Evolutionary conservation across 1,284 basidiomycete species (phyloP).

Genomic region (Exobasidium cylindrosporum): DNA sequence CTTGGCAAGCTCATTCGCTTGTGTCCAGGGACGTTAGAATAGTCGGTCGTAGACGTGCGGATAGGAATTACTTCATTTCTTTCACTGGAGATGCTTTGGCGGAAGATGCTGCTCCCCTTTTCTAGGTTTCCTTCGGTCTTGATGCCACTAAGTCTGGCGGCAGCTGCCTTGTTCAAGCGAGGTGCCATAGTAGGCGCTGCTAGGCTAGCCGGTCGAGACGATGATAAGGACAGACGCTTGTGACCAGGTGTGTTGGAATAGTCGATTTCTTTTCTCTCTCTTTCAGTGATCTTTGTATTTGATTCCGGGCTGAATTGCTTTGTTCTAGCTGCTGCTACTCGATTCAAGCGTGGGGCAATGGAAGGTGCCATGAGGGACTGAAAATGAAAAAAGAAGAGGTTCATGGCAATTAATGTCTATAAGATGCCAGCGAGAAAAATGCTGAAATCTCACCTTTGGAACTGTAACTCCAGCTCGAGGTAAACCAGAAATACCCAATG

Average conservation of each 20-base stretch:
- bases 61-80: background rate
- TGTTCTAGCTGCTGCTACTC: slow-evolving; percentile 26
- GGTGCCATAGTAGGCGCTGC: slow-evolving; percentile 28
- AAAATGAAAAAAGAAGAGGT: background rate
- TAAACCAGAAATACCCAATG: slow-evolving; percentile 30
- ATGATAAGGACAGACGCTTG: slow-evolving; percentile 17
- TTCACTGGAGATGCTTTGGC: background rate
- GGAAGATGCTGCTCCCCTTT: background rate
- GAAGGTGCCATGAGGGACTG: slow-evolving; percentile 21
- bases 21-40: slow-evolving; percentile 34
- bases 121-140: no score
- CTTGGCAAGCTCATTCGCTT: slow-evolving; percentile 19
- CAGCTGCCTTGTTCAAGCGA: slow-evolving; percentile 32
- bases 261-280: slow-evolving; percentile 24
- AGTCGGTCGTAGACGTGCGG: slow-evolving; percentile 21
- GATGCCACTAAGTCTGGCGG: slow-evolving; percentile 18
- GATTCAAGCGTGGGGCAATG: slow-evolving; percentile 34
- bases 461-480: slow-evolving; percentile 18
- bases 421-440: slow-evolving; percentile 6
- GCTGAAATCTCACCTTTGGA: slow-evolving; percentile 2
- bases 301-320: background rate
- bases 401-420: no score
- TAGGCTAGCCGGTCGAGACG: slow-evolving; percentile 17
- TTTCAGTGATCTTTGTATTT: background rate
- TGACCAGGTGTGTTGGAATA: slow-evolving; percentile 37